A percentile compares a stretch with the other conserved stretches of the same genome.
phyloP scores from a whole-genome alignment of 257 asterid species.

The Solanum bukasovii region DNA sequence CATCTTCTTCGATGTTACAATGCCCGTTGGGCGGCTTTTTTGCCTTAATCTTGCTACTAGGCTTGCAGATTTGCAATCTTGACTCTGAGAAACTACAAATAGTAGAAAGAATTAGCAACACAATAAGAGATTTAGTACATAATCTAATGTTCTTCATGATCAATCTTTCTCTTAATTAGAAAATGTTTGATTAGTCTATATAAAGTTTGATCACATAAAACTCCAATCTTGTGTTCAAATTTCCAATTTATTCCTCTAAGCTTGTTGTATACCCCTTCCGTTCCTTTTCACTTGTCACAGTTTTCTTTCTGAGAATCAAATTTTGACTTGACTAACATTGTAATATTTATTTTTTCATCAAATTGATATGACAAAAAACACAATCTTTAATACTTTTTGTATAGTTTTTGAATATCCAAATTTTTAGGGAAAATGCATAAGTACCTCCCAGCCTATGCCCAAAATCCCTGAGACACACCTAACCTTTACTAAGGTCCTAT shows the following conservation, averaged over 20 bases:
- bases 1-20: slow-evolving; percentile 30
- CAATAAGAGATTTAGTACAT: not conserved
- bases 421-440: no score
- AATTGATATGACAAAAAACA: not conserved
- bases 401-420: not conserved
- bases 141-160: not conserved
- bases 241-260: not conserved
- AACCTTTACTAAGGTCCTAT: no score
- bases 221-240: not conserved
- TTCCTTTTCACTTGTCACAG: not conserved
- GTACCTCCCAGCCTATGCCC: no score
- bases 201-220: not conserved
- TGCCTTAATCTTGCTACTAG: slow-evolving; percentile 27
- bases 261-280: not conserved
- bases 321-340: not conserved
- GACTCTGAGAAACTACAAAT: not conserved
- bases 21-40: slow-evolving; percentile 27
- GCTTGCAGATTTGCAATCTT: slow-evolving; percentile 8
- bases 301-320: not conserved
- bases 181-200: not conserved
- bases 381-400: not conserved
- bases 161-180: not conserved
- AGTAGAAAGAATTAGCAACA: not conserved
- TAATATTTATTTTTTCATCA: not conserved
- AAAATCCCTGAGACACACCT: no score